These are phyloP conservation scores for Brassica hybrid DNA, from an alignment of 441 rosid genomes.

Conservation along the genomic window DNA sequence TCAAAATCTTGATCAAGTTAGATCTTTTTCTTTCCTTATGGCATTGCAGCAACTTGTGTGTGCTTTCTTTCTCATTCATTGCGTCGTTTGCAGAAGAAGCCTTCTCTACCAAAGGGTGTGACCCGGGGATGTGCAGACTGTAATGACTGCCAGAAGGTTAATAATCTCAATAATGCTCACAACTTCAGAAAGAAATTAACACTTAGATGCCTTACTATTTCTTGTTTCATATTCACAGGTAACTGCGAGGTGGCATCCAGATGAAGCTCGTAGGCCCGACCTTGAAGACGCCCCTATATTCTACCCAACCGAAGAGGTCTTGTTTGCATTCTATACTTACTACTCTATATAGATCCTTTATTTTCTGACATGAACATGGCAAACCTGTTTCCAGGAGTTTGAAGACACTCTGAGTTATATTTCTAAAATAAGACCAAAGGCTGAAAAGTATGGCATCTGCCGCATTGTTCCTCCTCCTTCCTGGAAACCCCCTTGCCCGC, in stretches of 20 bases:
- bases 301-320: slow-evolving; percentile 96
- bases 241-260: slow-evolving; percentile 81
- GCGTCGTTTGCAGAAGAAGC: slow-evolving; percentile 46
- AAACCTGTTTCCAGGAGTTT: slow-evolving; percentile 72
- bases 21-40: slow-evolving; percentile 22
- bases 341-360: not conserved
- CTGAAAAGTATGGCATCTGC: slow-evolving; percentile 96
- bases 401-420: slow-evolving; percentile 90
- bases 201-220: too few relatives aligned
- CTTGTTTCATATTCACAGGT: slow-evolving; percentile 77
- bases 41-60: slow-evolving; percentile 18
- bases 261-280: slow-evolving; percentile 69
- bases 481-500: slow-evolving; percentile 97
- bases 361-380: slow-evolving; percentile 33
- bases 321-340: slow-evolving; percentile 28
- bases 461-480: slow-evolving; percentile 98
- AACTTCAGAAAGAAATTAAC: too few relatives aligned
- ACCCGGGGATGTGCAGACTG: slow-evolving; percentile 81
- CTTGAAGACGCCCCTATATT: slow-evolving; percentile 91
- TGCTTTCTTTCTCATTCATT: not conserved
- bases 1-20: slow-evolving; percentile 63
- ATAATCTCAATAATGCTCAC: slow-evolving; percentile 6
- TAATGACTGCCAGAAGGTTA: slow-evolving; percentile 91
- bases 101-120: slow-evolving; percentile 82
- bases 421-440: slow-evolving; percentile 77